Base-by-base conservation (phyloP, 331 rosid species). In the Rosa hybrid region DNA sequence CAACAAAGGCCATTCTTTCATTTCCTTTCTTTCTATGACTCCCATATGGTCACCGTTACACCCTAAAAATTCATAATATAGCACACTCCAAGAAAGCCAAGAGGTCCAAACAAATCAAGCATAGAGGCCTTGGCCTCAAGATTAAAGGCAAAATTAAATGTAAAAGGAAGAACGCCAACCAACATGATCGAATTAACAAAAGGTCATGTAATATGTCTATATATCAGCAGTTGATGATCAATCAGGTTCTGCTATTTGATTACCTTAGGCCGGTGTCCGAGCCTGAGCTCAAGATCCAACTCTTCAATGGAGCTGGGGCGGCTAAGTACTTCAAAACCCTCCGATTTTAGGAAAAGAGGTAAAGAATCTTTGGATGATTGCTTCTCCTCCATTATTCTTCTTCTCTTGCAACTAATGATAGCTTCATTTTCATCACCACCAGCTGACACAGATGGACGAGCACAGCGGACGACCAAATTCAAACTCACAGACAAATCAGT, bases 261-360 rank as follows among this genome's bases (percentile, higher is more conserved):
- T 88, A 89, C 89, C 94, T 87, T 81, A 77, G 92, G 86, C 64
- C 85, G 81, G 68, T 80, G 64, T 46, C 94, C 96, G 68, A 95
- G 96, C 88, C 98, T 85, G 83, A 95, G 96, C 84, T 95, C 98
- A 83, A 92, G 98, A 89, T 95, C 98, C 76, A 95, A 87, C 81
- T 95, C 98, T 56, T 95, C 96, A 12, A 75, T 74, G 78, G 92
- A 83, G 85, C 82, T 71, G 76, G 89, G 86, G 90, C 88, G 90
- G 90, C 78, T 84, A 41, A 79, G 76, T 10, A 68, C 72, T 78
- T 86, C 88, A 78, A 85, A 72, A 76, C 27, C 27, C 20, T 75
- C 81, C 57, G 91, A 81, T 56, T 86, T 80, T 39, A 86, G 83
- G 80, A 89, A 77, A 82, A 87, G 68, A 50, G 77, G 86, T 54